phyloP scores from a whole-genome alignment of 805 yeast species.

The Starmerella gropengiesseri region DNA sequence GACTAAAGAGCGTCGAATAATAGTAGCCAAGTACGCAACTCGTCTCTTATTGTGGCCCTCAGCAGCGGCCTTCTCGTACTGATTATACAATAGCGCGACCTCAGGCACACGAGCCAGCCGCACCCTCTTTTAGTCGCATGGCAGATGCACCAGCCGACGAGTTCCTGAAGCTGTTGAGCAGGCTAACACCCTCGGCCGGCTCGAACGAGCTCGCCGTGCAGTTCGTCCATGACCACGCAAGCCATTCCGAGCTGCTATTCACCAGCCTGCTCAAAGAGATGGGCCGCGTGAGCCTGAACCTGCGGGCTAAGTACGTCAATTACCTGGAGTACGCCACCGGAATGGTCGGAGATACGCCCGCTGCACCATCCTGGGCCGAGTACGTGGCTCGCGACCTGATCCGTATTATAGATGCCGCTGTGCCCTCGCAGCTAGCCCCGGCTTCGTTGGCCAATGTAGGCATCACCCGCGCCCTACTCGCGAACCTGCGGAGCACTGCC shows the following conservation, averaged over 20 bases:
- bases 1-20: too few relatives aligned
- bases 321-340: conserved; percentile 51
- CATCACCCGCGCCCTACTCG: conserved; percentile 18
- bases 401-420: conserved; percentile 16
- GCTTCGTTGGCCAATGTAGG: conserved; percentile 23
- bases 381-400: conserved; percentile 12
- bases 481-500: conserved; percentile 7
- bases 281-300: conserved; percentile 38
- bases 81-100: too few relatives aligned
- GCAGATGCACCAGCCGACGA: conserved; percentile 30
- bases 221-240: conserved; percentile 33
- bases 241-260: conserved; percentile 55
- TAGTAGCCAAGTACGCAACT: too few relatives aligned
- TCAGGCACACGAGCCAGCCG: too few relatives aligned
- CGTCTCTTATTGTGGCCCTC: too few relatives aligned
- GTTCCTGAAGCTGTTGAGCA: conserved; percentile 61
- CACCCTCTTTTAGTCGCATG: conserved; percentile 3
- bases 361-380: conserved; percentile 10
- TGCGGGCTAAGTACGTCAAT: conserved; percentile 55
- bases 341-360: conserved; percentile 9
- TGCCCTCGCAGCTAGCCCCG: conserved; percentile 24
- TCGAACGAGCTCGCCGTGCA: conserved; percentile 25
- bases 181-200: conserved; percentile 48
- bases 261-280: conserved; percentile 55
- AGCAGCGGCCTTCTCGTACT: too few relatives aligned